Evolutionary conservation across 345 rosid species (phyloP).

Genomic region (Eucalyptus guilfoylei): DNA sequence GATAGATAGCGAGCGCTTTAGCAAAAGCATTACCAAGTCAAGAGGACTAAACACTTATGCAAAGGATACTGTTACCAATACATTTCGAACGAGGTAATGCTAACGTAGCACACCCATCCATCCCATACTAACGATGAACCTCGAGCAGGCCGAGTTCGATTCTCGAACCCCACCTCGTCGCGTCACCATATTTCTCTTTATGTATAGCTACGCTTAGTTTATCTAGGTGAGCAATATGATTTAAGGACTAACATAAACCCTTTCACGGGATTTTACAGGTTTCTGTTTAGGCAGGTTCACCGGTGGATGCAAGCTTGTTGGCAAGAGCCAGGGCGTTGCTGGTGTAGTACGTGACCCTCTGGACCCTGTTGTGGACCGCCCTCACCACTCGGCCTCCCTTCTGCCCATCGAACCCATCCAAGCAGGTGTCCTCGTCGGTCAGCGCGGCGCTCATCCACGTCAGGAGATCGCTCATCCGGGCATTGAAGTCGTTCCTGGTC

Average conservation of each 20-base stretch:
- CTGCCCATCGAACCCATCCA: slow-evolving; percentile 54
- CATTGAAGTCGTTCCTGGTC: slow-evolving; percentile 23
- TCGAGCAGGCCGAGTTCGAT: background rate
- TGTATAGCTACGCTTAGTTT: background rate
- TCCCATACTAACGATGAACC: background rate
- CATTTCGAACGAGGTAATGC: background rate
- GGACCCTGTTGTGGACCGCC: slow-evolving; percentile 20
- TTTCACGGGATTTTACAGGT: background rate
- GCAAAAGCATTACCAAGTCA: background rate
- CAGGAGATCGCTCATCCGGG: slow-evolving; percentile 47
- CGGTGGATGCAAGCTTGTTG: slow-evolving; percentile 54
- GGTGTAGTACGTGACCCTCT: slow-evolving; percentile 29
- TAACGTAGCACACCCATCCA: background rate
- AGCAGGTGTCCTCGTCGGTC: slow-evolving; percentile 64
- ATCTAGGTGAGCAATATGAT: background rate
- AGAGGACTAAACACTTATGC: too few relatives aligned
- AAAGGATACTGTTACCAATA: background rate
- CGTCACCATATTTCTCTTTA: background rate
- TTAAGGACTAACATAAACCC: background rate
- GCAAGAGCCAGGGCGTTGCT: slow-evolving; percentile 84
- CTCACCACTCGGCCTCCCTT: slow-evolving; percentile 8
- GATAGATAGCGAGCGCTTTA: background rate
- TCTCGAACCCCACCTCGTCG: background rate
- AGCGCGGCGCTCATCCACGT: slow-evolving; percentile 72
- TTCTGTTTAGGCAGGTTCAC: slow-evolving; percentile 1